Conservation (phyloP, 345 rosid genomes). For the Melastoma malabathricum region DNA sequence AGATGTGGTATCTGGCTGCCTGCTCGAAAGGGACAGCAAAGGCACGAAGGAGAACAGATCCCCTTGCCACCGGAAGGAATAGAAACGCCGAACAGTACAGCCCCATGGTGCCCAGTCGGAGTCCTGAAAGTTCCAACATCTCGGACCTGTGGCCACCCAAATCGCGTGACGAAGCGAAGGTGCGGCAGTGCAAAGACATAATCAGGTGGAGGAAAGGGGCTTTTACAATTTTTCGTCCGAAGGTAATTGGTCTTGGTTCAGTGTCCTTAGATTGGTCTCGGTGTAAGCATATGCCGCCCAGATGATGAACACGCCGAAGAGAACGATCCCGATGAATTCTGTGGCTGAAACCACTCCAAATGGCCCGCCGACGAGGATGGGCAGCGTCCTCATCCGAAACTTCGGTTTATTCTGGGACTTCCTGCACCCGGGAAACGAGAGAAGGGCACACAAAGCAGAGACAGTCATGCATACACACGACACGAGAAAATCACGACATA, state of each 20-base stretch:
- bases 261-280: conserved; percentile 28
- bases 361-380: conserved; percentile 74
- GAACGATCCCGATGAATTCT: conserved; percentile 64
- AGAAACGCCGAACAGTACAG: conserved; percentile 51
- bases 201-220: conserved; percentile 3
- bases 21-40: conserved; percentile 83
- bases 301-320: conserved; percentile 41
- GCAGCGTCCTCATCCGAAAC: conserved; percentile 77
- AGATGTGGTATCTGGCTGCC: conserved; percentile 78
- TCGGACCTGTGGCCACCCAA: conserved; percentile 20
- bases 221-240: conserved; percentile 24
- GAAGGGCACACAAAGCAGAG: not conserved
- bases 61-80: conserved; percentile 78
- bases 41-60: conserved; percentile 73
- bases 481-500: not conserved
- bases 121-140: conserved; percentile 36
- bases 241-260: conserved; percentile 18
- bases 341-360: conserved; percentile 92
- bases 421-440: conserved; percentile 28
- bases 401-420: conserved; percentile 26
- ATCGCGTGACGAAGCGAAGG: not conserved
- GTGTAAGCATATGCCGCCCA: conserved; percentile 62
- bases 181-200: too few relatives aligned
- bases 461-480: not conserved
- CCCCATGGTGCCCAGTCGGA: conserved; percentile 63